Evolutionary conservation across 225 moss, liverwort and hornwort species (phyloP), one percentile per base, ranked within the genome.

Genomic region (Pseudoscleropodium purum): DNA sequence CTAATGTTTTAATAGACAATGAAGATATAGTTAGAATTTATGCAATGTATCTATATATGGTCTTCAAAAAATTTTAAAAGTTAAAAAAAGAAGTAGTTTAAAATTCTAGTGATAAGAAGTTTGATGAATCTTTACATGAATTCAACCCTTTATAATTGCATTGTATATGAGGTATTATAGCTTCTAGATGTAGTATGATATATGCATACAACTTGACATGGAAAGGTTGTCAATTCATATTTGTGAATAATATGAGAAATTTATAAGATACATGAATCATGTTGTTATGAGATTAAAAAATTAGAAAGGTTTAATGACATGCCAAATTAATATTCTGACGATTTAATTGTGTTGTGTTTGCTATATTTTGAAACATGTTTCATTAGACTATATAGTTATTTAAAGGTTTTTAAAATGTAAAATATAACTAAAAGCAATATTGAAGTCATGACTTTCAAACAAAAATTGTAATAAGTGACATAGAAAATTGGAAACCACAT

Each of bases 261-360:
- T 52, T 77, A 52, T 5, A 77, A 21, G 21, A 52, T 34, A 34
- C 14, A 34, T 5, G 13, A 1, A 33, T 52, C 2, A 14, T 8
- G 0, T 0, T 5, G 0, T 34, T 1, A 52, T 2, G 34, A 76
- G 20, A 1, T 76, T 4, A 49, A 33, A 52, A 33, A 11, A 33
- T 20, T 23, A 34, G 14, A 15, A 52, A 23, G 23, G 2, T 21
- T 52, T 21, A 76, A 21, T 76, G 21, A 34, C 11, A 51, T 34
- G 20, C 8, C 8, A 76, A 18, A 56, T 56, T 56, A 43, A 33
- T 49, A 76, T 76, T 20, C 33, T 76, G 13, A 76, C 2, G 33
- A 5, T 76, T 20, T 13, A 52, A 3, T 34, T 52, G 52, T 13
- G 2, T 36, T 52, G 7, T 33, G 13, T 10, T 15, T 77, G 5